Evolutionary conservation across 2,329 filamentous ascomycete genomes (phyloP).

Genomic region (Passalora sequoiae): DNA sequence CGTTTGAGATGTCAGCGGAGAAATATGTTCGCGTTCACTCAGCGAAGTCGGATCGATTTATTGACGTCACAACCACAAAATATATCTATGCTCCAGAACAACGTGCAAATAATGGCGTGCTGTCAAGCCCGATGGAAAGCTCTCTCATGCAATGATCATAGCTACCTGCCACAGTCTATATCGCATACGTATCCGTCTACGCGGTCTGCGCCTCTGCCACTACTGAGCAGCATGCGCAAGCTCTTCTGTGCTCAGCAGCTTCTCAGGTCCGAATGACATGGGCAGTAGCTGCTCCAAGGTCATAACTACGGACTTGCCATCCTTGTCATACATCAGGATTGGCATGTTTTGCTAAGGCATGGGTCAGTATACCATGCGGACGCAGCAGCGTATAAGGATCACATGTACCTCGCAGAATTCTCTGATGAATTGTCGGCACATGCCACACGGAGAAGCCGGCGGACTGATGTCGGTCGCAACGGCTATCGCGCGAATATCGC

Average conservation of each 20-base stretch:
- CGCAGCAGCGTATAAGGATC: neutral
- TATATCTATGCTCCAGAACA: too few relatives aligned
- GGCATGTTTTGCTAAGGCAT: slow-evolving; percentile 48
- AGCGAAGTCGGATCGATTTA: too few relatives aligned
- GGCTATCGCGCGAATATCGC: slow-evolving; percentile 69
- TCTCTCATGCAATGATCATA: too few relatives aligned
- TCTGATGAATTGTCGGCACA: slow-evolving; percentile 78
- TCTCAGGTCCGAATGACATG: slow-evolving; percentile 51
- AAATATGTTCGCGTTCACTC: too few relatives aligned
- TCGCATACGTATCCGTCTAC: too few relatives aligned
- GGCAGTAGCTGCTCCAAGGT: slow-evolving; percentile 59
- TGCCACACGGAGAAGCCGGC: slow-evolving; percentile 68
- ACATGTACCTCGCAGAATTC: slow-evolving; percentile 43
- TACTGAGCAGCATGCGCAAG: slow-evolving; percentile 12
- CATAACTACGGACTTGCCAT: slow-evolving; percentile 65
- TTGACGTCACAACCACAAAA: too few relatives aligned
- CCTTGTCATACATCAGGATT: slow-evolving; percentile 87
- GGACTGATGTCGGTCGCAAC: slow-evolving; percentile 68
- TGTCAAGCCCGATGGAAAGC: too few relatives aligned
- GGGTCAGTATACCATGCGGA: neutral
- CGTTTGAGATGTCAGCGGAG: too few relatives aligned
- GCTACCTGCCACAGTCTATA: too few relatives aligned
- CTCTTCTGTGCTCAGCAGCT: slow-evolving; percentile 35
- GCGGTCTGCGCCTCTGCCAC: too few relatives aligned
- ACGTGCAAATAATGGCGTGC: too few relatives aligned